Percentiles rank a stretch among this genome's conserved stretches.
These are phyloP conservation scores for Barnettozyma sp. DNA, from an alignment of 805 yeast genomes.

Conservation along the genomic window DNA sequence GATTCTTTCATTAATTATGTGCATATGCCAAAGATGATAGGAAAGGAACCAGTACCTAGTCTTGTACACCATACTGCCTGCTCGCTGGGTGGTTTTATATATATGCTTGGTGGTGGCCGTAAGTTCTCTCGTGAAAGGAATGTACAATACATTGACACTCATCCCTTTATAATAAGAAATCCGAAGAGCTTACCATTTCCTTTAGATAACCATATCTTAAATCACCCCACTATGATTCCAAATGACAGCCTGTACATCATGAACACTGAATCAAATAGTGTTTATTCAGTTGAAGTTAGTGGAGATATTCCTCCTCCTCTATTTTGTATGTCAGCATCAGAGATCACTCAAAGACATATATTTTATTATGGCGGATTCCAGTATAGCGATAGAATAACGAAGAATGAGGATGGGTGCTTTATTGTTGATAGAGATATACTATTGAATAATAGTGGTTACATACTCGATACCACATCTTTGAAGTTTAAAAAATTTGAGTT, in stretches of 20 bases:
- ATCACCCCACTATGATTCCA: slow-evolving; percentile 36
- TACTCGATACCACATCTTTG: slow-evolving; percentile 47
- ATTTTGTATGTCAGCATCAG: slow-evolving; percentile 40
- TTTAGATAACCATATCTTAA: slow-evolving; percentile 33
- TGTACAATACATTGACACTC: slow-evolving; percentile 27
- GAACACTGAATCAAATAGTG: slow-evolving; percentile 34
- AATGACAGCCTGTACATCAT: slow-evolving; percentile 32
- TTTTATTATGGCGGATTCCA: slow-evolving; percentile 69
- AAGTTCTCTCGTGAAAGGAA: slow-evolving; percentile 18
- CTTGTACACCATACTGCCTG: slow-evolving; percentile 38
- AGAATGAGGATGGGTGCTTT: slow-evolving; percentile 30
- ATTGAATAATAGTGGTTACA: slow-evolving; percentile 48
- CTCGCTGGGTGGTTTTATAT: slow-evolving; percentile 33
- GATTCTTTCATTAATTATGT: slow-evolving; percentile 19
- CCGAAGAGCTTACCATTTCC: slow-evolving; percentile 41
- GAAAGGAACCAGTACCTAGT: slow-evolving; percentile 35
- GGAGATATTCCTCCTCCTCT: slow-evolving; percentile 49
- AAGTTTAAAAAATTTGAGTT: slow-evolving; percentile 42
- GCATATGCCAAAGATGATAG: slow-evolving; percentile 30
- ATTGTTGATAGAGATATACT: slow-evolving; percentile 35
- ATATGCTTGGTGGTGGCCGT: slow-evolving; percentile 40
- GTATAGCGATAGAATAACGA: slow-evolving; percentile 22
- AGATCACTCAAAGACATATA: slow-evolving; percentile 48
- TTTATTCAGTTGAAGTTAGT: slow-evolving; percentile 27
- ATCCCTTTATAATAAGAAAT: slow-evolving; percentile 29